A percentile compares a stretch with the other conserved stretches of the same genome.
Evolutionary conservation across 768 basidiomycete genomes (phyloP).

Genomic region (Suillus luteus): DNA sequence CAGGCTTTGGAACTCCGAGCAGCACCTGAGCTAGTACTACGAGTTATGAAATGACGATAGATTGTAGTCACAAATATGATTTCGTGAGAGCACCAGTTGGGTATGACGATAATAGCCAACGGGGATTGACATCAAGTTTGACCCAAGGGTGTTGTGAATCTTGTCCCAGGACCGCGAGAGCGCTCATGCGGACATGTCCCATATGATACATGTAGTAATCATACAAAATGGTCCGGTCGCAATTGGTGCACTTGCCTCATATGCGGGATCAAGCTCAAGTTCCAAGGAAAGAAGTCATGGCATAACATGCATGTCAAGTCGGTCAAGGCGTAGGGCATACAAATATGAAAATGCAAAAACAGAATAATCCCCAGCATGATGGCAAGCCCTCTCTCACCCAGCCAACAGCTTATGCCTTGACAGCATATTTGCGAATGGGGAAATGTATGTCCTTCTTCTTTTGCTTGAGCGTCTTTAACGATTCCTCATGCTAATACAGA

Average conservation of each 20-base stretch:
- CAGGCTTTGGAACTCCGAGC: background rate
- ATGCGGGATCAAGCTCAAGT: background rate
- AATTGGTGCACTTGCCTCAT: background rate
- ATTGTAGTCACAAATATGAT: background rate
- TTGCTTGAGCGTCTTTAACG: conserved; percentile 89
- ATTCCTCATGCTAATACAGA: conserved; percentile 68
- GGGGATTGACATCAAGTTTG: background rate
- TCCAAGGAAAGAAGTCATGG: conserved; percentile 13
- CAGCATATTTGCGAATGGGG: conserved; percentile 90
- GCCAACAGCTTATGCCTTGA: conserved; percentile 73
- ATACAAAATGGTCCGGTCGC: conserved; percentile 1
- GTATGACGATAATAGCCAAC: background rate
- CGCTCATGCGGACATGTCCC: background rate
- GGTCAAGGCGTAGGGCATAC: conserved; percentile 42
- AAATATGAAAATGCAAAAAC: conserved; percentile 36
- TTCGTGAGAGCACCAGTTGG: background rate
- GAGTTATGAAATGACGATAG: background rate
- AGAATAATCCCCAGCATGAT: conserved; percentile 20
- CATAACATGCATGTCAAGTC: conserved; percentile 36
- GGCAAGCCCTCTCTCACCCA: conserved; percentile 18
- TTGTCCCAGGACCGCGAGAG: background rate
- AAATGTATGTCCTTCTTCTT: conserved; percentile 95
- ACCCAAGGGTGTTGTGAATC: background rate
- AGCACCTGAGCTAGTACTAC: background rate
- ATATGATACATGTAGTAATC: conserved; percentile 2